Evolutionary conservation across 225 moss, liverwort and hornwort genomes (phyloP).

Genomic region (Physcomitrellopsis africana): DNA sequence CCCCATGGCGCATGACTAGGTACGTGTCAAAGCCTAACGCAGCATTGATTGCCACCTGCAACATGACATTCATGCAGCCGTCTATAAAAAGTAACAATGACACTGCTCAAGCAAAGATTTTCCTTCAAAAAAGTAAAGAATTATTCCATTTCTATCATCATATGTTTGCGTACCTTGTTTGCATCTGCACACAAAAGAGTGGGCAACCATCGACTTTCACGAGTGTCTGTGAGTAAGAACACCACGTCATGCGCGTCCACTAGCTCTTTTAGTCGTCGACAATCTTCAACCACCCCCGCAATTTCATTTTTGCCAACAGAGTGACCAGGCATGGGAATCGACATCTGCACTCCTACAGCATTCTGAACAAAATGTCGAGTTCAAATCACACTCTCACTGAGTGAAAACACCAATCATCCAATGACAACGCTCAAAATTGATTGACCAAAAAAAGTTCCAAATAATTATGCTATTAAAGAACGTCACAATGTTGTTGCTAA

Average conservation of each 20-base stretch:
- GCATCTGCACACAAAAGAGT: slow-evolving; percentile 90
- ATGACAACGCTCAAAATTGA: not conserved
- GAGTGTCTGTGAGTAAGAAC: slow-evolving; percentile 91
- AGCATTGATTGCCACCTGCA: slow-evolving; percentile 93
- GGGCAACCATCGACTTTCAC: slow-evolving; percentile 99
- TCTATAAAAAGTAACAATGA: slow-evolving; percentile 4
- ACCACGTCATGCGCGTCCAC: slow-evolving; percentile 87
- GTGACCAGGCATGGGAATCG: slow-evolving; percentile 99
- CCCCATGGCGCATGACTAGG: slow-evolving; percentile 98
- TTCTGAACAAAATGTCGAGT: slow-evolving; percentile 54
- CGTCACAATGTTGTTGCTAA: not conserved
- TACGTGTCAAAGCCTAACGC: slow-evolving; percentile 96
- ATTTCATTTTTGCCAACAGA: slow-evolving; percentile 68
- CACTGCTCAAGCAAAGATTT: slow-evolving; percentile 7
- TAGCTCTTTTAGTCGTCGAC: slow-evolving; percentile 63
- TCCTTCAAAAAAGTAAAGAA: not conserved
- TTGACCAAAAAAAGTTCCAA: slow-evolving; percentile 7
- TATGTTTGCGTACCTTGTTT: slow-evolving; percentile 70
- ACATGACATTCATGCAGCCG: slow-evolving; percentile 20
- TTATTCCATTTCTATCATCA: slow-evolving; percentile 3
- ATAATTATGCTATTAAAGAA: not conserved
- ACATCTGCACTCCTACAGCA: slow-evolving; percentile 71
- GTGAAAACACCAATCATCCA: not conserved
- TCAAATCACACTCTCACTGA: not conserved
- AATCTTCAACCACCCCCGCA: slow-evolving; percentile 67